phyloP scores from a whole-genome alignment of 225 moss, liverwort and hornwort species.

The Marchantia polymorpha region DNA sequence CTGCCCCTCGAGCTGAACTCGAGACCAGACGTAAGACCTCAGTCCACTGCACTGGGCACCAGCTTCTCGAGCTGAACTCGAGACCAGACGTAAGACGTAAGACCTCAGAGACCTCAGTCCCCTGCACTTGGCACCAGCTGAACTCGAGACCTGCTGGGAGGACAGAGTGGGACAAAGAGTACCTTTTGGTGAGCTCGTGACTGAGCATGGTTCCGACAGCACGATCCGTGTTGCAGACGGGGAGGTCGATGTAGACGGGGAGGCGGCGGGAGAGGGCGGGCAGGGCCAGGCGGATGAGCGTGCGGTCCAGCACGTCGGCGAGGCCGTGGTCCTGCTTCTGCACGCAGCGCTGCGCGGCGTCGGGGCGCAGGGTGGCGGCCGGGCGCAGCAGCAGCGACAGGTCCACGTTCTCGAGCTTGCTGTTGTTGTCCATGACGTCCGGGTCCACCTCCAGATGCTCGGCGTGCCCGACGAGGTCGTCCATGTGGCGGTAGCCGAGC shows the following conservation, averaged over 20 bases:
- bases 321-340: slow-evolving; percentile 72
- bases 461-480: slow-evolving; percentile 67
- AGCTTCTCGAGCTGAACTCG: too few species aligned
- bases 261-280: slow-evolving; percentile 58
- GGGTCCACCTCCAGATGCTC: slow-evolving; percentile 54
- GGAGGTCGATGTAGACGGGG: slow-evolving; percentile 67
- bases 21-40: too few species aligned
- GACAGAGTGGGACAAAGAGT: background rate
- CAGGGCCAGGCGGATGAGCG: slow-evolving; percentile 62
- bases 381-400: slow-evolving; percentile 75
- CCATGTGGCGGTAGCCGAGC: slow-evolving; percentile 56
- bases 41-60: too few species aligned
- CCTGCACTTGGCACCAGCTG: too few species aligned
- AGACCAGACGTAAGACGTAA: too few species aligned
- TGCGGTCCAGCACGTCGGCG: slow-evolving; percentile 54
- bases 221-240: slow-evolving; percentile 64
- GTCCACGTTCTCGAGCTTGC: slow-evolving; percentile 66
- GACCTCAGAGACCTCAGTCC: too few species aligned
- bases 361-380: slow-evolving; percentile 59
- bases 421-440: slow-evolving; percentile 49
- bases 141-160: too few species aligned
- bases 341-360: slow-evolving; percentile 58
- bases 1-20: too few species aligned
- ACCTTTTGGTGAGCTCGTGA: slow-evolving; percentile 75
- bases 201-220: slow-evolving; percentile 88